Evolutionary conservation across 2,329 filamentous ascomycete genomes (phyloP), one percentile per base, ranked within the genome.

Genomic region (Penicillium occitanis): DNA sequence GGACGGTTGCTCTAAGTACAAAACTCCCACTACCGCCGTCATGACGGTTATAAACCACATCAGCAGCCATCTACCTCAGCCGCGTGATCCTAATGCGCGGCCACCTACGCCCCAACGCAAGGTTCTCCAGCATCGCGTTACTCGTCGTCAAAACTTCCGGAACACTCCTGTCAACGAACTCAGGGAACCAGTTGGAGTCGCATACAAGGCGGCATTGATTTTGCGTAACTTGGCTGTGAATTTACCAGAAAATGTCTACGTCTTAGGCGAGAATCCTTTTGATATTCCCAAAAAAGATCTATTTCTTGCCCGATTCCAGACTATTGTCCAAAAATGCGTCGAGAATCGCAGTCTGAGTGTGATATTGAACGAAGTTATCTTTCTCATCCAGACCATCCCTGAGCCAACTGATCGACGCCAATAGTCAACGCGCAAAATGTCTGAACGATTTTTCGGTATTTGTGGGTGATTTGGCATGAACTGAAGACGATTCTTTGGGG

Each of bases 121-220:
- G 11, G 70, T 80, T 28, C 73, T 80, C 25, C 78, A 80, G 55
- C 75, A 78, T 59, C 77, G 77, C 25, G 75, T 79, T 44, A 74
- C 75, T n/a, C 75, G 78, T 59, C 73, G 75, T 40, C 80, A 76
- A 73, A 76, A 74, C 62, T 80, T 77, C 57, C 74, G 78, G 70
- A 76, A 79, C 46, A 82, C 80, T 0, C 78, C 79, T 11, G 67
- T 76, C 48, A 80, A 82, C 61, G 78, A 81, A 61, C 73, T 76
- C 33, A 75, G 74, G 13, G 78, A 82, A 42, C 79, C 82, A 2
- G 71, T 77, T 60, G 82, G 82, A 11, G 74, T 82, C 17, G 78
- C 82, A 22, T 82, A 82, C 71, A 82, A 82, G 69, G 79, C 80
- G 33, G 76, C 79, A 6, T 71, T 84, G 55, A 77, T 84, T 2